phyloP scores from a whole-genome alignment of 305 asterid species.

The Stenogyne calaminthoides region DNA sequence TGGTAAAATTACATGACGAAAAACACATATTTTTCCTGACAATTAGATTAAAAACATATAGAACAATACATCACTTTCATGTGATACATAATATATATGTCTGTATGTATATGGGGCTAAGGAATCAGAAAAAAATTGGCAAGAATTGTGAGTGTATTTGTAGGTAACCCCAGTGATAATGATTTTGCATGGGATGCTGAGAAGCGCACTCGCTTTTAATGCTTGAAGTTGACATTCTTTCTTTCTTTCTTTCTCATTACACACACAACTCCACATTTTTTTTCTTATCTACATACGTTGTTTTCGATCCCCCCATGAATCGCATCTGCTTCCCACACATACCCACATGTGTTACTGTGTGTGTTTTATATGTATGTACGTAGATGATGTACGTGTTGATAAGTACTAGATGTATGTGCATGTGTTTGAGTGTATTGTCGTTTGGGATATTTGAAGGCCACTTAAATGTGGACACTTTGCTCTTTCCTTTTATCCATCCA shows the following conservation, averaged over 20 bases:
- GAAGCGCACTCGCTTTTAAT: conserved; percentile 32
- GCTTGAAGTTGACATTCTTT: conserved; percentile 32
- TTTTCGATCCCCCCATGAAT: conserved; percentile 11
- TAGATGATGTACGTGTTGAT: background rate
- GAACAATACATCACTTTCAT: too few relatives aligned
- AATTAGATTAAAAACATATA: too few relatives aligned
- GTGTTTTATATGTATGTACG: background rate
- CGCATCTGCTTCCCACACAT: conserved; percentile 33
- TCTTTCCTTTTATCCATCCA: background rate
- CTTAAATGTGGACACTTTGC: conserved; percentile 24
- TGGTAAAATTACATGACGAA: too few relatives aligned
- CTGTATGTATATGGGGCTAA: too few relatives aligned
- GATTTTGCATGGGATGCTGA: conserved; percentile 34
- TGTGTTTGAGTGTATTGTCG: background rate
- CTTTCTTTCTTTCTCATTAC: background rate
- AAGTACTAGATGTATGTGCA: background rate
- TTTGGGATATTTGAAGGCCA: conserved; percentile 36
- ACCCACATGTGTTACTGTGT: conserved; percentile 21
- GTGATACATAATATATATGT: too few relatives aligned
- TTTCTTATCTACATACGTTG: background rate
- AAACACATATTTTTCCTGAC: too few relatives aligned
- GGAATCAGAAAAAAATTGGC: too few relatives aligned
- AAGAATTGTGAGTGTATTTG: background rate
- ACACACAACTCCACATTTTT: background rate
- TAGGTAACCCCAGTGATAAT: conserved; percentile 1